Base-by-base conservation (phyloP, 1,284 basidiomycete genomes). In the Ganoderma lingzhi region DNA sequence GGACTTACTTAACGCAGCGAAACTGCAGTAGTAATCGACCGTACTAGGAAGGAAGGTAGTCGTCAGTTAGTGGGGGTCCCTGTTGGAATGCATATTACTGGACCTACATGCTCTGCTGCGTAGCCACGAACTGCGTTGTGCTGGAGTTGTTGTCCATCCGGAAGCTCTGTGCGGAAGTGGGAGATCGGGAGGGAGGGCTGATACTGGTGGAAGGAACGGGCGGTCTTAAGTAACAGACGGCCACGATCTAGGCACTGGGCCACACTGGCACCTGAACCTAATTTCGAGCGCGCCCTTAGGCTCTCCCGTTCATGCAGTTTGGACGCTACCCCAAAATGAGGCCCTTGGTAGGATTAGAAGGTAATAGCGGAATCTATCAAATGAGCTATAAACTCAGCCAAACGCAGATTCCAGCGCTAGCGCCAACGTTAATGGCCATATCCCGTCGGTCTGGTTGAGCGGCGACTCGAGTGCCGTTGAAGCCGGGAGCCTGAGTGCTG, bases 31-130 rank as follows among this genome's bases (percentile, higher is more conserved):
- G 58, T 60, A 39, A 32, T 39, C 58, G 37, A 15, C 37, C 8
- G 3, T 28, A 9, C 58, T 60, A n/a, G n/a, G 58, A 14, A 42
- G 2, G 6, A 39, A 9, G 19, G 45, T n/a, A 23, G 19, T 48
- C n/a, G n/a, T 41, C 37, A 60, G 51, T 28, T 10, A 17, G 19
- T 59, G 10, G 3, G 9, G 2, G 23, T 23, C 17, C 19, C 37
- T 9, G 37, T 35, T n/a, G 5, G 19, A 19, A 60, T n/a, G 28
- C 3, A 23, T 41, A 39, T 39, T 39, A 8, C 6, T 41, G 6
- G 14, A 39, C 58, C 4, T 60, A 60, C 58, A 60, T 41, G 58
- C 58, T 60, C 58, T 60, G 37, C 58, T 60, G 58, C 35, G 58
- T 60, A 39, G 58, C 58, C 58, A 60, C n/a, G 35, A 41, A 41